phyloP scores from a whole-genome alignment of 2,329 filamentous ascomycete genomes.

The Xylariaceae sp. region DNA sequence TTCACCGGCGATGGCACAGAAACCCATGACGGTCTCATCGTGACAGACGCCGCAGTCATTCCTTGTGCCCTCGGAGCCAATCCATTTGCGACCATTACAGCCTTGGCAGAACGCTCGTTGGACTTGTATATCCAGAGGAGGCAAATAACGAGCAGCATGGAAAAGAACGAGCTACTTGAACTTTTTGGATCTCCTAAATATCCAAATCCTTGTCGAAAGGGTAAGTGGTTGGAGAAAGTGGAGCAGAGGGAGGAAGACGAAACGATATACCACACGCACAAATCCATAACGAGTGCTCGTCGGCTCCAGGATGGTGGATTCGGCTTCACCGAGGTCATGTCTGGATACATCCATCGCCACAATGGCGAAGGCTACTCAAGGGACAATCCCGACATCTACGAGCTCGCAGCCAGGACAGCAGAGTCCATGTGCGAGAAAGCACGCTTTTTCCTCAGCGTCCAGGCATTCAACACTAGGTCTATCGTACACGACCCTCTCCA shows the following conservation, averaged over 20 bases:
- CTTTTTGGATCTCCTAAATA: constrained; percentile 51
- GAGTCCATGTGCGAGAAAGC: constrained; percentile 52
- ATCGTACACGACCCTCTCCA: constrained; percentile 47
- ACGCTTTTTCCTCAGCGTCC: constrained; percentile 56
- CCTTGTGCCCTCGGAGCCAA: constrained; percentile 63
- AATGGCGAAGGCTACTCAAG: constrained; percentile 36
- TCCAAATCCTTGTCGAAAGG: constrained; percentile 19
- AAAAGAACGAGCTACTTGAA: constrained; percentile 47
- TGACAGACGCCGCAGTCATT: constrained; percentile 59
- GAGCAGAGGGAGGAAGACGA: constrained; percentile 32
- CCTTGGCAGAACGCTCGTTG: constrained; percentile 62
- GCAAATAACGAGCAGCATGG: constrained; percentile 41
- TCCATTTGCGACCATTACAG: constrained; percentile 65
- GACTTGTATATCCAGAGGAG: constrained; percentile 43
- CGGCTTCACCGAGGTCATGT: constrained; percentile 63
- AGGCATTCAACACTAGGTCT: constrained; percentile 49
- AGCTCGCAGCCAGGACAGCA: constrained; percentile 49
- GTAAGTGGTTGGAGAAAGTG: constrained; percentile 16
- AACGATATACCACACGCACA: constrained; percentile 34
- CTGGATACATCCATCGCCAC: constrained; percentile 51
- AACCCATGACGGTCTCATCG: constrained; percentile 54
- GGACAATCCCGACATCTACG: constrained; percentile 49
- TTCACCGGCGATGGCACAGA: constrained; percentile 50
- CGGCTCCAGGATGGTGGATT: constrained; percentile 46
- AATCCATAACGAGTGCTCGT: constrained; percentile 40